Evolutionary conservation across 768 basidiomycete species (phyloP).

Genomic region (Floccularia luteovirens): DNA sequence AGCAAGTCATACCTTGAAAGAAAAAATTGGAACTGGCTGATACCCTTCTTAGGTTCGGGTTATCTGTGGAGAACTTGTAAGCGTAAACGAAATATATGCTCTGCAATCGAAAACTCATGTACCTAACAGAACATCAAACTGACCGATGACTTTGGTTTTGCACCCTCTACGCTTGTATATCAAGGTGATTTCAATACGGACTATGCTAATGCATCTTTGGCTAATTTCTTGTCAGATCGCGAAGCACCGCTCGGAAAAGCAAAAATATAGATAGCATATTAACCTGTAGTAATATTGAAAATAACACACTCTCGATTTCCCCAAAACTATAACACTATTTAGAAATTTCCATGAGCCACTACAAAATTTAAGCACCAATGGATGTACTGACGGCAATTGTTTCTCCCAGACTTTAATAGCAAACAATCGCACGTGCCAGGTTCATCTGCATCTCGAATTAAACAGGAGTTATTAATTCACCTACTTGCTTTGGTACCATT

Average conservation of each 20-base stretch:
- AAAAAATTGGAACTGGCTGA: background rate
- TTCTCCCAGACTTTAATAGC: constrained; percentile 3
- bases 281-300: too few relatives aligned
- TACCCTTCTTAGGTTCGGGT: constrained; percentile 54
- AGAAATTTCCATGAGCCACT: too few relatives aligned
- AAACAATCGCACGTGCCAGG: constrained; percentile 6
- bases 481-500: background rate
- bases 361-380: too few relatives aligned
- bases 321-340: too few relatives aligned
- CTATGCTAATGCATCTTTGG: constrained; percentile 2
- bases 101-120: constrained; percentile 6
- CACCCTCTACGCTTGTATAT: constrained; percentile 76
- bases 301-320: too few relatives aligned
- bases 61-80: constrained; percentile 75
- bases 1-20: constrained; percentile 10
- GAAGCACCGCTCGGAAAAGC: constrained; percentile 58
- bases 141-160: constrained; percentile 76
- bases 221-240: constrained; percentile 24
- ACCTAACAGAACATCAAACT: constrained; percentile 50
- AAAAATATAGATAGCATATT: constrained; percentile 56
- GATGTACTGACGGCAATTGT: too few relatives aligned
- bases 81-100: constrained; percentile 12
- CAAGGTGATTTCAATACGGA: constrained; percentile 34
- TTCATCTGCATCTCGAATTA: constrained; percentile 6
- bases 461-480: background rate